Evolutionary conservation across 2,329 filamentous ascomycete genomes (phyloP), one percentile per base, ranked within the genome.

Genomic region (Aspergillus viridinutans): DNA sequence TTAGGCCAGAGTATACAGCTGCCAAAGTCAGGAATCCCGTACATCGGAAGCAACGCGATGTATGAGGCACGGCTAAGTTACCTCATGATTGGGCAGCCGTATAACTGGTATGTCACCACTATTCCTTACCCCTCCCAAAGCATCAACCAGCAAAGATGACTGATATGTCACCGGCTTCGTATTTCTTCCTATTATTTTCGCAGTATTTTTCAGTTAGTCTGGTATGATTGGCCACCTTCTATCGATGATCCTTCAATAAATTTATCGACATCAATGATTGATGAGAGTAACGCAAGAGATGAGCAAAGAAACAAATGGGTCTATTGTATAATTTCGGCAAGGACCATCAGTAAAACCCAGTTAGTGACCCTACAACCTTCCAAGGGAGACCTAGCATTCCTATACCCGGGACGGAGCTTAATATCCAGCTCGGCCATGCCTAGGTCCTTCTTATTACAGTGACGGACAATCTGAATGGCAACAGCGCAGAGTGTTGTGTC

Each of bases 281-380:
- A 12, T 3, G 29, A 0, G 29, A 12, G 3, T 29, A 0, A 32
- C 29, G 3, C 29, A 12, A 32, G 9, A 32, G 10, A 14, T 12
- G 29, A 12, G 29, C 2, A 32, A 32, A 32, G 3, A 32, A 32
- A 12, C 3, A 12, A 32, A 32, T 14, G 29, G 4, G 4, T 10
- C 29, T 32, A 43, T 43, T 26, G 21, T 23, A 25, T 45, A 43
- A 55, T 40, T 25, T 55, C 53, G 20, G 29, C 38, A 42, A 55
- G 48, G 17, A 53, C 51, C 32, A 40, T 26, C 17, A 53, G 43
- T 25, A 53, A 29, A 45, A 53, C 51, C 21, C n/a, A 40, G n/a
- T 53, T 53, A 23, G 45, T 49, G 47, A 55, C 53, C 48, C 53
- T 50, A 49, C 53, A 55, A 49, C 53, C 53, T 47, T 55, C 53